These are phyloP conservation scores for Pseudozyma sp. DNA, from an alignment of 1,284 basidiomycete genomes.

Conservation along the genomic window DNA sequence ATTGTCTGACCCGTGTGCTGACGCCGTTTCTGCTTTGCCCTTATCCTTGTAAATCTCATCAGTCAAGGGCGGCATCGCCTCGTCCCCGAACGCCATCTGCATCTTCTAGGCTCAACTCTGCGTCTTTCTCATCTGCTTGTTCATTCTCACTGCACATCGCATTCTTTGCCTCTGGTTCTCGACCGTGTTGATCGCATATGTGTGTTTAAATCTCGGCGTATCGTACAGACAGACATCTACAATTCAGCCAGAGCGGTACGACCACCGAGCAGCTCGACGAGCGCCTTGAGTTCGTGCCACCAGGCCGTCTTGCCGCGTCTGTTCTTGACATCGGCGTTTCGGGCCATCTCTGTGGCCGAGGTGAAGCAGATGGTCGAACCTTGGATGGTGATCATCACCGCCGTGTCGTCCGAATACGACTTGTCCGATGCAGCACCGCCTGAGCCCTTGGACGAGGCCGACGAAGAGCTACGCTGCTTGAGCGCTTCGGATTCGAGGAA, in stretches of 20 bases:
- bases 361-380: slow-evolving; percentile 83
- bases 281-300: slow-evolving; percentile 75
- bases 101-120: slow-evolving; percentile 24
- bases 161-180: not conserved
- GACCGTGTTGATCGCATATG: not conserved
- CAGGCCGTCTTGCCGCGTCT: slow-evolving; percentile 82
- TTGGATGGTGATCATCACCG: slow-evolving; percentile 91
- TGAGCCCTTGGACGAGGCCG: slow-evolving; percentile 45
- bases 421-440: slow-evolving; percentile 66
- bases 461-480: slow-evolving; percentile 45
- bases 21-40: not conserved
- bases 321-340: slow-evolving; percentile 89
- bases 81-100: slow-evolving; percentile 44
- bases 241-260: slow-evolving; percentile 43
- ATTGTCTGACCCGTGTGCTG: not conserved
- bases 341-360: slow-evolving; percentile 83
- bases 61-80: slow-evolving; percentile 51
- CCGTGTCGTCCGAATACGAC: slow-evolving; percentile 73
- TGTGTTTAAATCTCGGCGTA: not conserved
- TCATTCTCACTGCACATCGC: not conserved
- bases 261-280: slow-evolving; percentile 62
- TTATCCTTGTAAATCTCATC: not conserved
- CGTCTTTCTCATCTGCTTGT: not conserved
- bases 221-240: slow-evolving; percentile 9
- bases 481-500: slow-evolving; percentile 88